These are phyloP conservation scores for Fusarium xyrophilum DNA, from an alignment of 2,329 filamentous ascomycete species.

Conservation along the genomic window DNA sequence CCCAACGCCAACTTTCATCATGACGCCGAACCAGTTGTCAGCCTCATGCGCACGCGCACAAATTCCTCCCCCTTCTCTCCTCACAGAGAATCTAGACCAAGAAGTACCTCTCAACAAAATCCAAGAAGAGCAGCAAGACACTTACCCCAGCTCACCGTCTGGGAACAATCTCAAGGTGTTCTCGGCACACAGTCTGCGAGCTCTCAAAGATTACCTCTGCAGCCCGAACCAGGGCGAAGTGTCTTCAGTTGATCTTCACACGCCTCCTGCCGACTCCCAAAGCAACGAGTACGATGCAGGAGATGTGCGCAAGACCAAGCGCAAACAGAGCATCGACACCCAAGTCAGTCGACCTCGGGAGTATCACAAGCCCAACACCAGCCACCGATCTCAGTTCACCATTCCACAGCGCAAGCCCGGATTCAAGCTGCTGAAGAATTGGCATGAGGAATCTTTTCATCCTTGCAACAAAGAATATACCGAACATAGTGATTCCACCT, in stretches of 20 bases:
- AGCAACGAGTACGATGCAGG: neutral
- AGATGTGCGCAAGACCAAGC: neutral
- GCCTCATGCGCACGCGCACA: slow-evolving; percentile 1
- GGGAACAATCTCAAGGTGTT: neutral
- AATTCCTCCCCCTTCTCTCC: slow-evolving; percentile 26
- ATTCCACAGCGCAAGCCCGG: slow-evolving; percentile 2
- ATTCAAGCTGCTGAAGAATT: neutral
- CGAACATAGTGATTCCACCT: neutral
- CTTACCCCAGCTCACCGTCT: neutral
- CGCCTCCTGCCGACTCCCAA: slow-evolving; percentile 10
- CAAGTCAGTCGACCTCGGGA: neutral
- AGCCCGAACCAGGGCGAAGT: slow-evolving; percentile 2
- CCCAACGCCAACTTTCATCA: neutral
- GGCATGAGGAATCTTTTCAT: slow-evolving; percentile 10
- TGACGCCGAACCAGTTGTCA: slow-evolving; percentile 14
- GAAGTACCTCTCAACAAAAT: neutral
- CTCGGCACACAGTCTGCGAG: neutral
- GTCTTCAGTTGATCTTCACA: slow-evolving; percentile 23
- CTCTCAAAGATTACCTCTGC: neutral
- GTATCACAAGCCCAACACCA: neutral
- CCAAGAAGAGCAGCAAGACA: neutral
- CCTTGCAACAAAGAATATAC: slow-evolving; percentile 19
- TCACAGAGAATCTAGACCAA: slow-evolving; percentile 12
- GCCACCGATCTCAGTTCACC: slow-evolving; percentile 7
- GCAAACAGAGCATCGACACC: neutral